phyloP scores from a whole-genome alignment of 1,139 yeast species.

The Taphrina pruni region DNA sequence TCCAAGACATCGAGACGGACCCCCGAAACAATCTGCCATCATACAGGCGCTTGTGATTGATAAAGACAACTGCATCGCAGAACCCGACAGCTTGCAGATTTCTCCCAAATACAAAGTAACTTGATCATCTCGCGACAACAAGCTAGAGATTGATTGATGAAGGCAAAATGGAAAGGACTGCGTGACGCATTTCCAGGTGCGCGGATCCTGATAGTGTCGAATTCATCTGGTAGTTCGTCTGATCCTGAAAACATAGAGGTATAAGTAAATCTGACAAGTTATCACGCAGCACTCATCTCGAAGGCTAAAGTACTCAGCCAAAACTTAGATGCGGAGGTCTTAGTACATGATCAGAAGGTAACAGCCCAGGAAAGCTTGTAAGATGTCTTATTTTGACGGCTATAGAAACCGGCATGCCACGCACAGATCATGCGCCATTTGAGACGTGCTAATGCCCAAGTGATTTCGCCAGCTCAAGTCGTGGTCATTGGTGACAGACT shows the following conservation, averaged over 20 bases:
- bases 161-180: constrained; percentile 62
- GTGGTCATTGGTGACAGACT: constrained; percentile 89
- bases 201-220: constrained; percentile 79
- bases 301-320: constrained; percentile 71
- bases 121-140: neutral
- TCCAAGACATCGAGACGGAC: neutral
- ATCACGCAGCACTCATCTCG: constrained; percentile 8
- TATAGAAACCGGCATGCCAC: constrained; percentile 87
- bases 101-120: constrained; percentile 69
- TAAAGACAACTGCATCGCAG: constrained; percentile 93
- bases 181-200: constrained; percentile 65
- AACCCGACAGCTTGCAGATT: constrained; percentile 77
- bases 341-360: constrained; percentile 65
- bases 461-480: constrained; percentile 64
- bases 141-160: neutral
- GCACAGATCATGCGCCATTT: constrained; percentile 65
- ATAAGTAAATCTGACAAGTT: neutral
- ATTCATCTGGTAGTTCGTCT: constrained; percentile 85
- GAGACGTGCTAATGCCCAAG: constrained; percentile 45
- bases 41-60: constrained; percentile 86
- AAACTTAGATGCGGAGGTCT: constrained; percentile 75
- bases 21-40: constrained; percentile 28
- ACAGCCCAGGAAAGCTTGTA: no score
- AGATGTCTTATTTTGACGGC: no score
- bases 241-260: constrained; percentile 61